A percentile compares a stretch with the other conserved stretches of the same genome.
These are phyloP conservation scores for Clarireedia paspali DNA, from an alignment of 2,329 filamentous ascomycete genomes.

Conservation along the genomic window DNA sequence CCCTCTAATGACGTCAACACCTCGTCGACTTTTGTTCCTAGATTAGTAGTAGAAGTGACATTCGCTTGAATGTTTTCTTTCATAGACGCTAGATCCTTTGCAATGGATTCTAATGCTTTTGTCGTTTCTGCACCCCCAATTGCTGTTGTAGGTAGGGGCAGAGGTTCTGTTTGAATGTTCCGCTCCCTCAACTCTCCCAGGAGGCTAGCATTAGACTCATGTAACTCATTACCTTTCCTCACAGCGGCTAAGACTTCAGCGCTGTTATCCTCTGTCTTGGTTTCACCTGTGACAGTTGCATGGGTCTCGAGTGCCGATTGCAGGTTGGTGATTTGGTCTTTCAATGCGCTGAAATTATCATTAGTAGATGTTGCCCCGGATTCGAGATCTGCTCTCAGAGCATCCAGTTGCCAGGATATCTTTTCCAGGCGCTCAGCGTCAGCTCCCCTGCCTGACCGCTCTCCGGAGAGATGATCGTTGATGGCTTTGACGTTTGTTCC, in stretches of 20 bases:
- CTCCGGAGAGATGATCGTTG: slow-evolving; percentile 12
- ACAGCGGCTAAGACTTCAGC: slow-evolving; percentile 23
- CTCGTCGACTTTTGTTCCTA: slow-evolving; percentile 20
- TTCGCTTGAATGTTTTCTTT: slow-evolving; percentile 20
- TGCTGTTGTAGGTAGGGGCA: neutral
- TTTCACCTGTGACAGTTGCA: slow-evolving; percentile 13
- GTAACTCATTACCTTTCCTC: slow-evolving; percentile 22
- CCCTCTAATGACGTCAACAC: slow-evolving; percentile 19
- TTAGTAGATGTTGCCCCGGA: slow-evolving; percentile 11
- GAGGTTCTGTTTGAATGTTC: neutral
- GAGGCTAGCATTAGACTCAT: slow-evolving; percentile 18
- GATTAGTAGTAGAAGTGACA: slow-evolving; percentile 16
- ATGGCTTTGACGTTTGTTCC: slow-evolving; percentile 20
- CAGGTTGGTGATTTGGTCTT: slow-evolving; percentile 17
- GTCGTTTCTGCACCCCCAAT: neutral
- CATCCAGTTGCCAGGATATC: slow-evolving; percentile 18
- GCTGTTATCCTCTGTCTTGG: slow-evolving; percentile 13
- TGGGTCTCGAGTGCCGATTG: slow-evolving; percentile 19
- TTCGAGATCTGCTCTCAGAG: slow-evolving; percentile 18
- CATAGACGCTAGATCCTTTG: slow-evolving; percentile 15
- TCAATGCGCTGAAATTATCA: slow-evolving; percentile 14
- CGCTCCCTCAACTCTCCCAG: slow-evolving; percentile 14
- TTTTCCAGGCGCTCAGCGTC: slow-evolving; percentile 17
- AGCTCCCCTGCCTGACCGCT: slow-evolving; percentile 7
- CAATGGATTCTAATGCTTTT: slow-evolving; percentile 11